Base-by-base conservation (phyloP, 2,329 filamentous ascomycete genomes). In the Paracorniculantispora psalliotae region DNA sequence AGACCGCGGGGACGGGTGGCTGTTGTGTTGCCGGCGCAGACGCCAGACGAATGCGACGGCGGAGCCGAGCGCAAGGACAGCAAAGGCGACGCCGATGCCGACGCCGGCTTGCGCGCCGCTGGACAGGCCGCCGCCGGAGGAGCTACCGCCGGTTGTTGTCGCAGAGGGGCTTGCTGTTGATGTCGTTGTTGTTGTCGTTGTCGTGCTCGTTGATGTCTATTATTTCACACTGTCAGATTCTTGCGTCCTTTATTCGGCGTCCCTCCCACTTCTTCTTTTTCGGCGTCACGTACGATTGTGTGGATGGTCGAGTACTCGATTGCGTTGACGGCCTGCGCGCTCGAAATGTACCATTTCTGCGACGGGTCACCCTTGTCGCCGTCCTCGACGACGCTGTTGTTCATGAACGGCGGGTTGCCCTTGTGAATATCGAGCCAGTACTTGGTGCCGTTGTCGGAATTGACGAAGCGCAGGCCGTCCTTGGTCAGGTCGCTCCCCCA, bases 301-400 rank as follows among this genome's bases (percentile, higher is more conserved):
- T 70, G 72, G 9, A 66, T 63, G 0, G 72, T 74, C 1, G 69
- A 73, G 46, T 68, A 74, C 2, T 67, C 69, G 1, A 66, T 66
- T 15, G 73, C 68, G 30, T 74, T 58, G 0, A 74, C 67, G 1
- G 65, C 35, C 1, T 62, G 64, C 1, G 64, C 66, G 17, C 70
- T 72, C 3, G 66, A 68, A 64, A 73, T 66, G 44, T 73, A 61
- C 71, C 72, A 74, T 10, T 68, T 70, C 39, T 73, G 71, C 0
- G 70, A 69, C 1, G 63, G 63, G 52, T 72, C 68, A 2, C 63
- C 63, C 1, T 63, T 55, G 0, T 62, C 63, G 28, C 62, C 10
- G 66, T 61, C 3, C 69, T 63, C 7, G 62, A 63, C 51, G 65
- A 69, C 15, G 39, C 6, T 44, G 26, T n/a, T 21, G n/a, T 55